phyloP scores from a whole-genome alignment of 495 filamentous ascomycete species.

The Trichocladium antarcticum region DNA sequence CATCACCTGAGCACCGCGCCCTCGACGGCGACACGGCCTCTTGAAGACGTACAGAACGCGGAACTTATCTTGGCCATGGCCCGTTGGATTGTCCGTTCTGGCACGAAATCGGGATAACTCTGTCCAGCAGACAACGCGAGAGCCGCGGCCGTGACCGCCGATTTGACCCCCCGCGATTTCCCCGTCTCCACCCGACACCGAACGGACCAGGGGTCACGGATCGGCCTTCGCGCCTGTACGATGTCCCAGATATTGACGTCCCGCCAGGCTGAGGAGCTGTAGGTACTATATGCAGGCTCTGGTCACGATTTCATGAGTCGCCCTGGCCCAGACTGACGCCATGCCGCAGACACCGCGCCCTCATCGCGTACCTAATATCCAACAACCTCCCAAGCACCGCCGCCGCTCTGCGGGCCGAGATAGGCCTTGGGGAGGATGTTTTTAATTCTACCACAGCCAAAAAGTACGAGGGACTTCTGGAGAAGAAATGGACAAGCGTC shows the following conservation, averaged over 20 bases:
- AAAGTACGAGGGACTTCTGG: constrained; percentile 80
- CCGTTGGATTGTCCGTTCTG: not conserved
- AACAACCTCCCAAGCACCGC: constrained; percentile 56
- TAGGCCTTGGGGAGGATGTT: constrained; percentile 50
- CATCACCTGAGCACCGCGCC: not conserved
- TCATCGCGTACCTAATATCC: constrained; percentile 78
- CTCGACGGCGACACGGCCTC: not conserved
- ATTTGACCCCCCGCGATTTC: constrained; percentile 8
- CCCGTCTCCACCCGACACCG: constrained; percentile 8
- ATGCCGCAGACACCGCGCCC: constrained; percentile 67
- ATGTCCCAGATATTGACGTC: constrained; percentile 71
- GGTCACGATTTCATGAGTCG: not conserved
- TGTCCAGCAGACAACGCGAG: not conserved
- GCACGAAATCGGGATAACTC: not conserved
- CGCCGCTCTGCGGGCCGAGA: constrained; percentile 53
- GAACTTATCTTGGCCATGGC: not conserved
- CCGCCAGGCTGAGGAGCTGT: constrained; percentile 85
- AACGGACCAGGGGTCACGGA: not conserved
- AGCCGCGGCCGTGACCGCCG: constrained; percentile 5
- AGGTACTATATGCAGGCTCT: constrained; percentile 25
- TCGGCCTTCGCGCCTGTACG: constrained; percentile 18
- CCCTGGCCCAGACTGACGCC: constrained; percentile 9
- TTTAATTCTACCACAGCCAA: constrained; percentile 70
- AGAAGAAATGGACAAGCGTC: constrained; percentile 95
- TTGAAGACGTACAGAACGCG: not conserved